Conservation (phyloP, 106 monocot species). For the Cymbidium sinense region DNA sequence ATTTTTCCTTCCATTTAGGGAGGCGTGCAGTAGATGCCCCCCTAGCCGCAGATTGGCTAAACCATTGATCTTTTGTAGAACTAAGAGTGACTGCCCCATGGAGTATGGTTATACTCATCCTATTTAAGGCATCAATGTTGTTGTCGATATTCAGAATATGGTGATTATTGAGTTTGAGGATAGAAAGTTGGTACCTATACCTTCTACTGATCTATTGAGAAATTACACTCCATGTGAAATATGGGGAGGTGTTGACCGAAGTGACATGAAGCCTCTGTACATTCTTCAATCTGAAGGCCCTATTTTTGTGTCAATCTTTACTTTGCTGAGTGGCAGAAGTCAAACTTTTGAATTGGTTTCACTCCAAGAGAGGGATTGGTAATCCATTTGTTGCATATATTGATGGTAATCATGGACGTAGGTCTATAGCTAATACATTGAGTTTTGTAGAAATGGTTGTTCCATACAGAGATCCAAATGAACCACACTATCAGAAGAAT, state of each 20-base stretch:
- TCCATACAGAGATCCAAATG: no score
- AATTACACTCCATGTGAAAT: slow-evolving; percentile 89
- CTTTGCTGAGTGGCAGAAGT: slow-evolving; percentile 93
- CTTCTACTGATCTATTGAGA: no score
- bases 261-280: slow-evolving; percentile 77
- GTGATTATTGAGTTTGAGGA: no score
- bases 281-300: no score
- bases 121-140: slow-evolving; percentile 71
- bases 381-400: slow-evolving; percentile 72
- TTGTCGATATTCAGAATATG: slow-evolving; percentile 86
- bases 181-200: no score
- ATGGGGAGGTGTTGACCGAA: slow-evolving; percentile 80
- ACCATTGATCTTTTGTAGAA: no score
- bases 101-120: slow-evolving; percentile 93
- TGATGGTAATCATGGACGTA: slow-evolving; percentile 70
- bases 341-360: slow-evolving; percentile 92
- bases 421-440: slow-evolving; percentile 75
- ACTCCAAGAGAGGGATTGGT: slow-evolving; percentile 86
- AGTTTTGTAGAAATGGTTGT: slow-evolving; percentile 97
- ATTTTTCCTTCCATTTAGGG: slow-evolving; percentile 66
- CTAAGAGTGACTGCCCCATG: slow-evolving; percentile 77
- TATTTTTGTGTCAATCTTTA: slow-evolving; percentile 75
- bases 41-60: no score
- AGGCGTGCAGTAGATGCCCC: slow-evolving; percentile 86
- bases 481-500: no score